phyloP scores from a whole-genome alignment of 148 eudicot species.

The Cornus suecica region DNA sequence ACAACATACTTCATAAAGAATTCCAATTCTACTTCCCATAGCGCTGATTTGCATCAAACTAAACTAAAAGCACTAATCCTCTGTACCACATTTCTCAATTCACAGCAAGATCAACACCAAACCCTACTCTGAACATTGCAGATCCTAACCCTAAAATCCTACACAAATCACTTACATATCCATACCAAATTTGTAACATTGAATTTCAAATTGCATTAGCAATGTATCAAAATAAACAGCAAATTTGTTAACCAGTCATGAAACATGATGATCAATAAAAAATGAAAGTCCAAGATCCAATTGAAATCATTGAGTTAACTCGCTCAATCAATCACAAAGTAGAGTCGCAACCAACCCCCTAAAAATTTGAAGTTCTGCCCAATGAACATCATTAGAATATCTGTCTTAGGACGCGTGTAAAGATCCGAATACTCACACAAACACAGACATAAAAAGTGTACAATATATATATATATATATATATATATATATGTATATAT shows the following conservation, averaged over 20 bases:
- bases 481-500: neutral
- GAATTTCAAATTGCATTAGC: neutral
- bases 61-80: conserved; percentile 9
- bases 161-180: conserved; percentile 10
- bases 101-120: conserved; percentile 11
- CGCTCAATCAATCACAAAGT: conserved; percentile 7
- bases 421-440: neutral
- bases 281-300: neutral
- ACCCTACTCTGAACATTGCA: conserved; percentile 4
- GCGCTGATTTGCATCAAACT: conserved; percentile 27
- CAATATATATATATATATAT: neutral
- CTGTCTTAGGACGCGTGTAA: conserved; percentile 18
- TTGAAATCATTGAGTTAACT: conserved; percentile 5
- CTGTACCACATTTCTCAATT: conserved; percentile 10
- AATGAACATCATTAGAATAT: conserved; percentile 16
- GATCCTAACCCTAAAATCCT: conserved; percentile 10
- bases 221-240: neutral
- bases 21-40: conserved; percentile 50
- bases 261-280: neutral
- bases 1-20: conserved; percentile 69
- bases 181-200: neutral
- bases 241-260: neutral
- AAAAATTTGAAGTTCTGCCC: conserved; percentile 6
- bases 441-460: neutral
- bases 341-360: neutral